These are phyloP conservation scores for Byssoonygena ceratinophila DNA, from an alignment of 2,329 filamentous ascomycete genomes.

Conservation along the genomic window DNA sequence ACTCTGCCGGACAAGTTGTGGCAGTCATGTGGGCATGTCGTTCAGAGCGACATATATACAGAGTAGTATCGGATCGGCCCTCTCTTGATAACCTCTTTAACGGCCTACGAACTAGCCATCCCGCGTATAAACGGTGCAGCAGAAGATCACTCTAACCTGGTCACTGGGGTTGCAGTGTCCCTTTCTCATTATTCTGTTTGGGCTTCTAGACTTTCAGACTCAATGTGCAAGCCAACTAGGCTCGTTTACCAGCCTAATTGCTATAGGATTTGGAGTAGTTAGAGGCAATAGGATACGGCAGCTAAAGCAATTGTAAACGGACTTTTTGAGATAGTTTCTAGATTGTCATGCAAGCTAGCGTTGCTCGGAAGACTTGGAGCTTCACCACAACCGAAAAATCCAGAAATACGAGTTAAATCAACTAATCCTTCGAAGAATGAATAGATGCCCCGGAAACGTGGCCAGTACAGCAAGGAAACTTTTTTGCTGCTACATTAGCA, in stretches of 20 bases:
- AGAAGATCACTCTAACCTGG: background rate
- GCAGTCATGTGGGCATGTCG: background rate
- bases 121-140: background rate
- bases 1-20: background rate
- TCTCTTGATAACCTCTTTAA: background rate
- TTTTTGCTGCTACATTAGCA: conserved; percentile 2
- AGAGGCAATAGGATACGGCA: too few species aligned
- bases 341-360: too few species aligned
- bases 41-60: background rate
- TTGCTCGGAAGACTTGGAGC: background rate
- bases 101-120: background rate
- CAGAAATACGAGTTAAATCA: background rate
- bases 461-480: background rate
- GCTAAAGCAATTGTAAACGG: background rate
- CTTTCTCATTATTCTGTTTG: background rate
- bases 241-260: background rate
- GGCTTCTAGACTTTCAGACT: background rate
- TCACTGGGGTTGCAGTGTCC: background rate
- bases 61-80: background rate
- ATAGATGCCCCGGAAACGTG: background rate
- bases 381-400: background rate
- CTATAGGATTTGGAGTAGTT: too few species aligned
- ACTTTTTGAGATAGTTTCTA: too few species aligned
- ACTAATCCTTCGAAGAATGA: background rate
- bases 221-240: background rate